Evolutionary conservation across 169 alveolate species (phyloP).

Genomic region (Plasmodium coatneyi): DNA sequence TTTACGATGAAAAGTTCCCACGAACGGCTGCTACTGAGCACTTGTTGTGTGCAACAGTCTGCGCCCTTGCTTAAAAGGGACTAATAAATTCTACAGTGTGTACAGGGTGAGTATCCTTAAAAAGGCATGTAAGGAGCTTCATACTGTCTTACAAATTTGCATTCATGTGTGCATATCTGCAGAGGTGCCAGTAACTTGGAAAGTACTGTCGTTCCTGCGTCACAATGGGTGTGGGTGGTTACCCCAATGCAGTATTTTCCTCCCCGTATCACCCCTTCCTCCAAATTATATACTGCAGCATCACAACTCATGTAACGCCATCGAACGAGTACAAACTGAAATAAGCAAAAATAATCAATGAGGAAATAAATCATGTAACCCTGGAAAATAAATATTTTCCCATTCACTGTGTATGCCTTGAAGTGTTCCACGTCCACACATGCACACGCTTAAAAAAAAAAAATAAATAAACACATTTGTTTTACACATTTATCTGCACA

Average conservation of each 20-base stretch:
- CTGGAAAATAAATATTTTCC: background rate
- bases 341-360: background rate
- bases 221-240: background rate
- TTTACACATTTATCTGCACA: conserved; percentile 29
- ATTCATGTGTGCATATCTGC: background rate
- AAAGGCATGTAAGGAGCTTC: background rate
- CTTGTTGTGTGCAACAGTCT: conserved; percentile 2
- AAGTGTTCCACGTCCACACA: conserved; percentile 22
- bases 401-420: conserved; percentile 19
- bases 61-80: background rate
- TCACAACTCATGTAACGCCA: background rate
- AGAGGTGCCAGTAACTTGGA: background rate
- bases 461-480: conserved; percentile 12
- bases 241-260: background rate
- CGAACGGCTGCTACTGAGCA: background rate
- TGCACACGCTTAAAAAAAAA: conserved; percentile 41
- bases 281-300: background rate
- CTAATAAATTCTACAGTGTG: background rate
- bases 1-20: background rate
- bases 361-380: background rate
- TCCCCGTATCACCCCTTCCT: background rate
- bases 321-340: background rate
- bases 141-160: background rate
- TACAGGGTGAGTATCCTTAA: background rate
- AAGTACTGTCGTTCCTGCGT: background rate